Evolutionary conservation across 176 grass and related monocot genomes (phyloP).

Genomic region (Musa beccarii): DNA sequence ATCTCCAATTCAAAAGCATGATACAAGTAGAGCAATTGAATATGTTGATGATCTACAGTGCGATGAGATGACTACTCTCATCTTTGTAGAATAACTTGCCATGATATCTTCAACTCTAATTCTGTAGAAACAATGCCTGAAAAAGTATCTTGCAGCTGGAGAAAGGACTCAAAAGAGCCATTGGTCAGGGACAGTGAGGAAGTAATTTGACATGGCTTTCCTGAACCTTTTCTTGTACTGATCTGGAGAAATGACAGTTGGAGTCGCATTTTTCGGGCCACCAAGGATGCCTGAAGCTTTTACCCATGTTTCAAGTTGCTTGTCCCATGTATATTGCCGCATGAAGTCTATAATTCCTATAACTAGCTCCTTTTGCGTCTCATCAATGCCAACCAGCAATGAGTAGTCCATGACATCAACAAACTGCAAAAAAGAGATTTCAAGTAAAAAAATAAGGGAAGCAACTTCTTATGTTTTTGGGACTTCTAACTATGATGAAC

Average conservation of each 20-base stretch:
- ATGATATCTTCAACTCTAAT: not conserved
- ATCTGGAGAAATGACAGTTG: slow-evolving; percentile 68
- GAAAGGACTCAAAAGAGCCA: slow-evolving; percentile 34
- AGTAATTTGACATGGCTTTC: slow-evolving; percentile 92
- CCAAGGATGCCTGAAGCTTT: slow-evolving; percentile 87
- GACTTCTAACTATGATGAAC: not conserved
- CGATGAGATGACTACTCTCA: not conserved
- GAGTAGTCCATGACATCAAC: slow-evolving; percentile 89
- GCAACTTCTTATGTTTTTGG: not conserved
- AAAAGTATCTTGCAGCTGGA: not conserved
- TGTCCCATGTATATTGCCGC: slow-evolving; percentile 92
- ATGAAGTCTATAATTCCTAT: slow-evolving; percentile 88
- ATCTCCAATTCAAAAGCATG: not conserved
- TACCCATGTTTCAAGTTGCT: slow-evolving; percentile 92
- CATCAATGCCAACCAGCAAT: slow-evolving; percentile 62
- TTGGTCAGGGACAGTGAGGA: slow-evolving; percentile 52
- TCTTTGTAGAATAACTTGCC: not conserved
- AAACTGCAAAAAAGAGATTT: slow-evolving; percentile 35
- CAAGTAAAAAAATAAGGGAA: not conserved
- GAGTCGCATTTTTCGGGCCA: slow-evolving; percentile 55
- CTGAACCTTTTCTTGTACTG: slow-evolving; percentile 92
- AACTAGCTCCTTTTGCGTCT: slow-evolving; percentile 66
- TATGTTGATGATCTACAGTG: not conserved
- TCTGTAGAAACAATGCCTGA: not conserved
- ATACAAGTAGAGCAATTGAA: not conserved